Evolutionary conservation across 805 yeast genomes (phyloP).

Genomic region (Candida suzukii): DNA sequence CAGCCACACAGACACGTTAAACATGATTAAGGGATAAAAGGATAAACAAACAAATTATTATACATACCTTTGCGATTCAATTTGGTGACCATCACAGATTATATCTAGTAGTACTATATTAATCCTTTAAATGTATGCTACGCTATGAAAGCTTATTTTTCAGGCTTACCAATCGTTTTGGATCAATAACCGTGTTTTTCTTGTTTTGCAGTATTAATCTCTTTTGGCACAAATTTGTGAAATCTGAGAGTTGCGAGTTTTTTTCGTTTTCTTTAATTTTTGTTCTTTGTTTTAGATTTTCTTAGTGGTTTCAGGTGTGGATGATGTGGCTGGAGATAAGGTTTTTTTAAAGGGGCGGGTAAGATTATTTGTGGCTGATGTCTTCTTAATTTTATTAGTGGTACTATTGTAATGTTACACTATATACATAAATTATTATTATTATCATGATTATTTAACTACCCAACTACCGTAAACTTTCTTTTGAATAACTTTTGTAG

Average conservation of each 20-base stretch:
- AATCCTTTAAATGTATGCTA: too few species aligned
- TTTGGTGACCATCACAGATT: background rate
- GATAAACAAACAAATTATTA: background rate
- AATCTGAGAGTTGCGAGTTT: too few species aligned
- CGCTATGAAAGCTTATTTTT: too few species aligned
- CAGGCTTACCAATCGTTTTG: background rate
- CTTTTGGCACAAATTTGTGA: too few species aligned
- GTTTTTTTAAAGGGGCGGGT: too few species aligned
- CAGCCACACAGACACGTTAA: background rate
- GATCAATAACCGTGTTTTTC: background rate
- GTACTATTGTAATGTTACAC: background rate
- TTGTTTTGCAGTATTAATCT: background rate
- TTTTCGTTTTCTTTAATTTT: too few species aligned
- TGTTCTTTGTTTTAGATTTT: too few species aligned
- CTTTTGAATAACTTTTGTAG: conserved; percentile 65
- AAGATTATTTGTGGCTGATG: too few species aligned
- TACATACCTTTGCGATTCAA: conserved; percentile 1
- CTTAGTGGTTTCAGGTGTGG: too few species aligned
- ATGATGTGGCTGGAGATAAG: too few species aligned
- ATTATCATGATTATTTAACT: conserved; percentile 3
- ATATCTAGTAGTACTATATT: background rate
- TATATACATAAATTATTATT: too few species aligned
- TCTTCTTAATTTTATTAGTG: too few species aligned
- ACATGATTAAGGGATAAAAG: background rate
- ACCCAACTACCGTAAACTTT: conserved; percentile 68